These are phyloP conservation scores for Excoecaria cochinchinensis DNA, from an alignment of 345 rosid species.

Conservation along the genomic window DNA sequence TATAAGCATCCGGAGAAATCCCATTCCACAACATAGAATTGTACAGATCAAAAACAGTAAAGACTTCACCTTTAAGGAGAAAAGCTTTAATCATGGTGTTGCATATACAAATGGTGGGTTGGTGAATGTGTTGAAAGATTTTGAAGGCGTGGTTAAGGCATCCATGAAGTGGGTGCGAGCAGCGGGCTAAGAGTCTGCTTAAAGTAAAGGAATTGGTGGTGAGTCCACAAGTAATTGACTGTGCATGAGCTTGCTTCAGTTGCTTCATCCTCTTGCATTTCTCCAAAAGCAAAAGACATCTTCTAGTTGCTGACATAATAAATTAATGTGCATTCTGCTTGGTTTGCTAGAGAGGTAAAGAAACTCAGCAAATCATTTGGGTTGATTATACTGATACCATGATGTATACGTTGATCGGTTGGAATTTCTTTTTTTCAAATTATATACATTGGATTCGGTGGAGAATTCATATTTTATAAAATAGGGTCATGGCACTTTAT, in stretches of 20 bases:
- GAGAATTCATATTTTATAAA: no score
- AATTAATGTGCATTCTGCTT: background rate
- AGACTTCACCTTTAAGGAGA: constrained; percentile 28
- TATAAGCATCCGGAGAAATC: constrained; percentile 43
- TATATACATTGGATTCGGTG: no score
- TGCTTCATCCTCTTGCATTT: constrained; percentile 48
- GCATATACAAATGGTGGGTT: constrained; percentile 48
- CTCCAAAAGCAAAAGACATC: constrained; percentile 42
- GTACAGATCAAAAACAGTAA: constrained; percentile 24
- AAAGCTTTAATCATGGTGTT: constrained; percentile 53
- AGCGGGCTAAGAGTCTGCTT: constrained; percentile 49
- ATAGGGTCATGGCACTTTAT: no score
- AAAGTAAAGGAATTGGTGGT: constrained; percentile 36
- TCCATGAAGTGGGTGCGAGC: constrained; percentile 34
- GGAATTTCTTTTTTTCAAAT: no score
- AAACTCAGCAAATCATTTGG: background rate
- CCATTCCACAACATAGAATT: constrained; percentile 26
- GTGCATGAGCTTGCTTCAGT: constrained; percentile 46
- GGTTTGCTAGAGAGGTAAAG: background rate
- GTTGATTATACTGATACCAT: background rate
- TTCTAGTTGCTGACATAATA: background rate
- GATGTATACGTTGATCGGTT: no score
- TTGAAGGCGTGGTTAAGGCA: constrained; percentile 35
- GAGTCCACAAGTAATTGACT: constrained; percentile 40
- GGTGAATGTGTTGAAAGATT: constrained; percentile 41